These are phyloP conservation scores for Lasiodiplodia hormozganensis DNA, from an alignment of 2,329 filamentous ascomycete species.

Conservation along the genomic window DNA sequence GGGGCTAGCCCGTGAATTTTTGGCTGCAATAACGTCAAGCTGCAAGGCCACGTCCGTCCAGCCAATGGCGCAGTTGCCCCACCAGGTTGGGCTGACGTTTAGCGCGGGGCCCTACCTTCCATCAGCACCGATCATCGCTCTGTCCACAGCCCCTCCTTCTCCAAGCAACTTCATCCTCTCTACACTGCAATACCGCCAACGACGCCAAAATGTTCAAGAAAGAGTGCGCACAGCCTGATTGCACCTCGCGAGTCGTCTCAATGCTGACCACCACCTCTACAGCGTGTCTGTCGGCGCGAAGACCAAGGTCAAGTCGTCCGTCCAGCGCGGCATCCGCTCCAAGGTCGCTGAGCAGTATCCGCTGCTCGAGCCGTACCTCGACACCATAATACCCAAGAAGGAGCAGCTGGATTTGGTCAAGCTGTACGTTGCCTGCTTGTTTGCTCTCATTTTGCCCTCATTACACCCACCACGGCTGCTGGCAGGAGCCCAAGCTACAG, in stretches of 20 bases:
- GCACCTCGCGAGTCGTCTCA: slow-evolving; percentile 22
- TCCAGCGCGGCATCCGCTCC: slow-evolving; percentile 83
- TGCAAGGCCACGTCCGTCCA: background rate
- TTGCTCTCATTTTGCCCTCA: background rate
- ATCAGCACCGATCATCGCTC: slow-evolving; percentile 28
- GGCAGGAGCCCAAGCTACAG: slow-evolving; percentile 7
- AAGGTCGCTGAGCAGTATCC: slow-evolving; percentile 87
- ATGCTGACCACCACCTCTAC: slow-evolving; percentile 31
- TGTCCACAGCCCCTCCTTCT: slow-evolving; percentile 17
- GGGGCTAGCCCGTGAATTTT: background rate
- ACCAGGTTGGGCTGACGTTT: too few relatives aligned
- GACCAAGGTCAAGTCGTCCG: slow-evolving; percentile 97
- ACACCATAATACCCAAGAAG: slow-evolving; percentile 95
- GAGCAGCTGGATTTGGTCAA: slow-evolving; percentile 89
- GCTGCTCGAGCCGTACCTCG: slow-evolving; percentile 83
- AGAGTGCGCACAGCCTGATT: slow-evolving; percentile 65
- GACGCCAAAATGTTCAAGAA: slow-evolving; percentile 80
- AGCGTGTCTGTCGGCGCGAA: slow-evolving; percentile 81
- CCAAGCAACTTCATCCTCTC: slow-evolving; percentile 40
- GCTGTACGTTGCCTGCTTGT: slow-evolving; percentile 59
- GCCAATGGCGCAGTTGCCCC: background rate
- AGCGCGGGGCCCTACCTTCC: slow-evolving; percentile 19
- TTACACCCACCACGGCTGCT: slow-evolving; percentile 1
- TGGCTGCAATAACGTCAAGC: slow-evolving; percentile 8
- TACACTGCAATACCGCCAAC: background rate